A percentile compares a stretch with the other conserved stretches of the same genome.
Conservation (phyloP, 2,329 filamentous ascomycete species). For the Amesomyces nigricolor region DNA sequence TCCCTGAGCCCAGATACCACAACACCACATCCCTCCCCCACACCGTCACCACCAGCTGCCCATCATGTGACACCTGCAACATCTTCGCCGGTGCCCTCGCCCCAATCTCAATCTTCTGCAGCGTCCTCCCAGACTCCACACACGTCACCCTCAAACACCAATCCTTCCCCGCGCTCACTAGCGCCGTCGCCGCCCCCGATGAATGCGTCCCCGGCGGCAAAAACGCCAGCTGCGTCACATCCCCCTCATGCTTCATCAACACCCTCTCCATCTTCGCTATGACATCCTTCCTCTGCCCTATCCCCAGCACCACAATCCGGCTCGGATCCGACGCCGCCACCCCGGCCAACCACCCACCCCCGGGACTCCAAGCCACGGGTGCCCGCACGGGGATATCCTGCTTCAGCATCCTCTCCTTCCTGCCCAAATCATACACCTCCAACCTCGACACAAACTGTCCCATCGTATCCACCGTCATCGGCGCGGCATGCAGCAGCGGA, state of each 20-base stretch:
- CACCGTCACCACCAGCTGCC: constrained; percentile 33
- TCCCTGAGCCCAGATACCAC: constrained; percentile 33
- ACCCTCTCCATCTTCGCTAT: background rate
- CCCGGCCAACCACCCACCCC: constrained; percentile 16
- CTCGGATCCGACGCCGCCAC: constrained; percentile 10
- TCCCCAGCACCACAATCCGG: constrained; percentile 11
- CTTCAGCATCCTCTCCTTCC: constrained; percentile 6
- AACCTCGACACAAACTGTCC: constrained; percentile 1
- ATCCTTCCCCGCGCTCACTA: constrained; percentile 36
- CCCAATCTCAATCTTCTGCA: constrained; percentile 33
- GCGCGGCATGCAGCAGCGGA: background rate
- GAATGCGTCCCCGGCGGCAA: constrained; percentile 17
- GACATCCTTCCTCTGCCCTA: background rate
- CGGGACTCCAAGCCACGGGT: constrained; percentile 19
- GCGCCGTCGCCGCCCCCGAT: constrained; percentile 18
- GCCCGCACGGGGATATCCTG: constrained; percentile 13
- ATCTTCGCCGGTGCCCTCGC: constrained; percentile 26
- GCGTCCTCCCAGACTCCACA: constrained; percentile 31
- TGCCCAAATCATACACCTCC: constrained; percentile 13
- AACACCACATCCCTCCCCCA: constrained; percentile 37
- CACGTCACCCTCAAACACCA: constrained; percentile 36
- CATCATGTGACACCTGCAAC: constrained; percentile 33
- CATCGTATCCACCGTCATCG: background rate
- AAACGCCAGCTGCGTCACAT: constrained; percentile 36
- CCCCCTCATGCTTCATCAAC: constrained; percentile 30